phyloP scores from a whole-genome alignment of 768 basidiomycete species.

The Lactarius hengduanensis region DNA sequence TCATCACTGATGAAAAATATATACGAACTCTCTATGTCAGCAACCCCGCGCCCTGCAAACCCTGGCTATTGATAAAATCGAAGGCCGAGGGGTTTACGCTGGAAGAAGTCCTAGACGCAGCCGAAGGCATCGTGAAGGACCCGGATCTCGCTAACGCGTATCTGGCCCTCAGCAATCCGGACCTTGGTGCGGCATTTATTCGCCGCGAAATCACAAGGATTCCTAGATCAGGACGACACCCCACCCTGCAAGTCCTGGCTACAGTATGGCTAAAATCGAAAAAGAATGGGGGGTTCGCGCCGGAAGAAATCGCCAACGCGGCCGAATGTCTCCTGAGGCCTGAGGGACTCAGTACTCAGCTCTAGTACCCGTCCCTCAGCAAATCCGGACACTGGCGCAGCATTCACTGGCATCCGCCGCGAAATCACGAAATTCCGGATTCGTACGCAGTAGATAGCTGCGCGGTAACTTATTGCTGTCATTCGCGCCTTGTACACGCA shows the following conservation, averaged over 20 bases:
- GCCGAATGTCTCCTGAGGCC: no score
- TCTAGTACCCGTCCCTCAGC: neutral
- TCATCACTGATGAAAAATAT: neutral
- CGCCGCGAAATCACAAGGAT: neutral
- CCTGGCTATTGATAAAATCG: neutral
- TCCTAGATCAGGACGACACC: no score
- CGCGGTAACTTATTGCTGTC: neutral
- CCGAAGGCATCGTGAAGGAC: no score
- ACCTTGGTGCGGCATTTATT: neutral
- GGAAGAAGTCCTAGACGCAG: no score
- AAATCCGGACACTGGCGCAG: neutral
- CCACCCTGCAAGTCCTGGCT: no score
- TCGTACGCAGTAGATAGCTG: neutral
- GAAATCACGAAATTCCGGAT: neutral
- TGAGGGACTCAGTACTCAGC: neutral
- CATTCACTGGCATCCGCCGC: neutral
- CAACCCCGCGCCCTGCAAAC: neutral
- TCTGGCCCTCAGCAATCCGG: neutral
- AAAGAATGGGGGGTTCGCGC: neutral
- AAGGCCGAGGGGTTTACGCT: neutral
- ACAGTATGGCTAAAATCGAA: neutral
- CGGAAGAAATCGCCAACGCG: neutral
- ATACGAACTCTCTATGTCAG: neutral
- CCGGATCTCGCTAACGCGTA: neutral
- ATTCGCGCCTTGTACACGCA: neutral